A percentile compares a stretch with the other conserved stretches of the same genome.
Conservation (phyloP, 202 grass and related monocot species). For the Bolboschoenoplectus hybrid region DNA sequence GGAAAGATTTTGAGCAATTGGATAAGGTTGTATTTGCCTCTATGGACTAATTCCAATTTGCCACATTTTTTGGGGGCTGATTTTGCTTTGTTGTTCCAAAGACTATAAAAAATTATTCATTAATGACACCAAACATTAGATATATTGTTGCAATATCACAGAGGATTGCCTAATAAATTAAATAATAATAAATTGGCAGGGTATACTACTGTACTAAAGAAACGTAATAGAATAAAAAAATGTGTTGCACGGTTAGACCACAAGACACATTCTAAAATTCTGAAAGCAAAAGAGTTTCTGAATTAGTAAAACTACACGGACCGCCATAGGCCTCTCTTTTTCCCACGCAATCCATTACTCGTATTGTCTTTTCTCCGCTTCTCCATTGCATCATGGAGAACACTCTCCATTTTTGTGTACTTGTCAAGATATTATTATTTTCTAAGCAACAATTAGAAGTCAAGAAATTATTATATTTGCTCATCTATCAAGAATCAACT, state of each 20-base stretch:
- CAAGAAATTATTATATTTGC: neutral
- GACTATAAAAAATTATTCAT: neutral
- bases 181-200: neutral
- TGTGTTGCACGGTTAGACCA: neutral
- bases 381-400: neutral
- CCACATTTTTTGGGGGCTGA: neutral
- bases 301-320: neutral
- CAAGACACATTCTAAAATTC: neutral
- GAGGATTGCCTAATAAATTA: neutral
- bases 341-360: conserved; percentile 40
- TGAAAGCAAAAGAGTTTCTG: conserved; percentile 29
- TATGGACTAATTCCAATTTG: neutral
- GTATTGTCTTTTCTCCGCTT: neutral
- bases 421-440: neutral
- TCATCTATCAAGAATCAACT: neutral
- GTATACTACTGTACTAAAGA: neutral
- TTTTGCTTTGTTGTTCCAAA: neutral
- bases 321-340: conserved; percentile 31
- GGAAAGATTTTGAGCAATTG: neutral
- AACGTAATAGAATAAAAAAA: neutral
- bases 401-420: neutral
- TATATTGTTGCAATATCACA: neutral
- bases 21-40: neutral
- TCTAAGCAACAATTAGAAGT: neutral
- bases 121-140: neutral